phyloP scores from a whole-genome alignment of 495 filamentous ascomycete species.

The Alectoria sarmentosa region DNA sequence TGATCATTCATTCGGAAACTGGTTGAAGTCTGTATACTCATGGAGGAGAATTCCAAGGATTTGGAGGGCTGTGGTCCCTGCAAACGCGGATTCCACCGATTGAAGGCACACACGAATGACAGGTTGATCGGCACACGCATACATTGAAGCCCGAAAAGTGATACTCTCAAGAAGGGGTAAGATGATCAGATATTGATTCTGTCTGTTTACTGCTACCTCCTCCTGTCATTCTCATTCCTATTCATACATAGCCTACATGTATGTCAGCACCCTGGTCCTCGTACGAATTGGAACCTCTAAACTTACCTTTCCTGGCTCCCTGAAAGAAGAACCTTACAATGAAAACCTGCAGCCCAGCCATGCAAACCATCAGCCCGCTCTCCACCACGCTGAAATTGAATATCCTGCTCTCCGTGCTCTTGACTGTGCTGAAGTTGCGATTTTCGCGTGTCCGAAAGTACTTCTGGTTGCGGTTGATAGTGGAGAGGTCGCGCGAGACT shows the following conservation, averaged over 20 bases:
- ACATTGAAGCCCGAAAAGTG: background rate
- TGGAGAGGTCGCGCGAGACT: conserved; percentile 88
- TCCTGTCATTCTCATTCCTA: background rate
- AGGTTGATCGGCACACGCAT: background rate
- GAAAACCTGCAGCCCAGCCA: conserved; percentile 97
- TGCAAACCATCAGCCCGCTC: conserved; percentile 82
- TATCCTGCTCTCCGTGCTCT: conserved; percentile 90
- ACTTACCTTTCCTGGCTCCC: conserved; percentile 67
- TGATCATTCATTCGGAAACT: background rate
- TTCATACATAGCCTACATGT: conserved; percentile 25
- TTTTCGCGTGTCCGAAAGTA: conserved; percentile 99
- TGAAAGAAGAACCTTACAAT: conserved; percentile 99
- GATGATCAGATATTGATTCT: background rate
- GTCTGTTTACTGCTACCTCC: background rate
- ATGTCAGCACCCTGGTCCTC: background rate
- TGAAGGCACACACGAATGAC: background rate
- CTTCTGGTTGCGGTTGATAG: conserved; percentile 94
- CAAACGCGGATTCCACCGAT: background rate
- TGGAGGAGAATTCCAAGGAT: background rate
- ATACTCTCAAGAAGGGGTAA: background rate
- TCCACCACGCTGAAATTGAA: conserved; percentile 97
- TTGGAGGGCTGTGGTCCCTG: background rate
- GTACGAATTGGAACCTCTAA: background rate
- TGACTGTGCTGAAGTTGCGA: conserved; percentile 95
- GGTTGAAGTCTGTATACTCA: background rate